Base-by-base conservation (phyloP, 225 moss, liverwort and hornwort genomes). In the Asterella californica region DNA sequence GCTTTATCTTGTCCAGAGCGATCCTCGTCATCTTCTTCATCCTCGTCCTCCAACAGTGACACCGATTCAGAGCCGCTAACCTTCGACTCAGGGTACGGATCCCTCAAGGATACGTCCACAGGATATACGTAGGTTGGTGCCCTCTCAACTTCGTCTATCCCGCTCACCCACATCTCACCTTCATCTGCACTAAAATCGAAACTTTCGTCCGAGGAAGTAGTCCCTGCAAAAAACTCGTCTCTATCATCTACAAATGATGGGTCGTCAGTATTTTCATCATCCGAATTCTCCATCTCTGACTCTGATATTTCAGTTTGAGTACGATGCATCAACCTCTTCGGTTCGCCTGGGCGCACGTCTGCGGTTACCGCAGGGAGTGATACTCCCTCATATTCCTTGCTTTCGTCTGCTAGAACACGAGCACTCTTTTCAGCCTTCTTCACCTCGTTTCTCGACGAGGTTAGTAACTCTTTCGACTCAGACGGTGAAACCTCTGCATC, bases 161-260 rank as follows among this genome's bases (percentile, higher is more conserved):
- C 64, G 29, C 78, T 78, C n/a, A 78, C 64, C 78, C 78, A 78
- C 64, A 78, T 21, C 14, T 65, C 78, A 47, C 12, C 25, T 52
- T 76, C 57, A 38, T 75, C 55, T 30, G 75, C 21, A 30, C 48
- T 29, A 45, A 48, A 21, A 47, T 65, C 65, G 4, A 48, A 17
- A 48, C 78, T 78, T 33, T 64, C 78, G 21, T 77, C 77, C n/a
- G 63, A 77, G 0, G 77, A 77, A 60, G 25, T 60, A 11, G 5
- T 25, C 22, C 33, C 76, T 17, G 25, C 55, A 36, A 59, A 76
- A 57, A 30, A 57, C 36, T 76, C 76, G n/a, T 59, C 76, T 53
- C 5, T 33, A 22, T 59, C 76, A 38, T 32, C 76, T 54, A 29
- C 75, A 54, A 21, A 10, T 21, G 54, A 32, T 30, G 46, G 42